Percentiles rank a stretch among this genome's conserved stretches.
phyloP scores from a whole-genome alignment of 805 yeast genomes.

The Candida awuae region DNA sequence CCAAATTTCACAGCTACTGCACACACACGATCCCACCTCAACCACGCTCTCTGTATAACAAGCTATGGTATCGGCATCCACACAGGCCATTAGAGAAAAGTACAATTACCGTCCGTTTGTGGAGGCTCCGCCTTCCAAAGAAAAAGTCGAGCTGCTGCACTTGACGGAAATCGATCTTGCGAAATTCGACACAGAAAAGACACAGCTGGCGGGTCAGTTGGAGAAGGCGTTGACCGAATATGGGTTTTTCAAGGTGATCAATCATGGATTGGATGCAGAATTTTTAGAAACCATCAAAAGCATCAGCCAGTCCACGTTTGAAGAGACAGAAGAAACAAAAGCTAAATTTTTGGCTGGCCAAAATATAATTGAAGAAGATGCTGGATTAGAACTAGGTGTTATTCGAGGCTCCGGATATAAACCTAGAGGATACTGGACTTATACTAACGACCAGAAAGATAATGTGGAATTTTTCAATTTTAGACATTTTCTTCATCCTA shows the following conservation, averaged over 20 bases:
- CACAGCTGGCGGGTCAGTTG: slow-evolving; percentile 30
- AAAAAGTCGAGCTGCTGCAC: slow-evolving; percentile 16
- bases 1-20: too few species aligned
- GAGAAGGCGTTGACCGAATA: slow-evolving; percentile 34
- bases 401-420: slow-evolving; percentile 42
- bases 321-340: slow-evolving; percentile 34
- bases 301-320: slow-evolving; percentile 34
- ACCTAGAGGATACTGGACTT: slow-evolving; percentile 42
- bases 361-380: slow-evolving; percentile 20
- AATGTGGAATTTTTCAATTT: slow-evolving; percentile 38
- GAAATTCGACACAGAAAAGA: slow-evolving; percentile 28
- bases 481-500: slow-evolving; percentile 32
- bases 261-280: slow-evolving; percentile 32
- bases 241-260: slow-evolving; percentile 37
- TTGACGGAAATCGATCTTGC: slow-evolving; percentile 33
- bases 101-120: slow-evolving; percentile 29
- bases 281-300: slow-evolving; percentile 30
- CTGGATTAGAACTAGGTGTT: slow-evolving; percentile 31
- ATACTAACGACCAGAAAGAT: slow-evolving; percentile 36
- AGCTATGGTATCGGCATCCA: too few species aligned
- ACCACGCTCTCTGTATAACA: too few species aligned
- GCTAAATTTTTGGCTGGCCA: slow-evolving; percentile 33
- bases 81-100: slow-evolving; percentile 14
- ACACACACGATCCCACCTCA: too few species aligned
- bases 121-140: slow-evolving; percentile 22